phyloP scores from a whole-genome alignment of 164 flowering plant species.

The Euptelea pleiosperma region DNA sequence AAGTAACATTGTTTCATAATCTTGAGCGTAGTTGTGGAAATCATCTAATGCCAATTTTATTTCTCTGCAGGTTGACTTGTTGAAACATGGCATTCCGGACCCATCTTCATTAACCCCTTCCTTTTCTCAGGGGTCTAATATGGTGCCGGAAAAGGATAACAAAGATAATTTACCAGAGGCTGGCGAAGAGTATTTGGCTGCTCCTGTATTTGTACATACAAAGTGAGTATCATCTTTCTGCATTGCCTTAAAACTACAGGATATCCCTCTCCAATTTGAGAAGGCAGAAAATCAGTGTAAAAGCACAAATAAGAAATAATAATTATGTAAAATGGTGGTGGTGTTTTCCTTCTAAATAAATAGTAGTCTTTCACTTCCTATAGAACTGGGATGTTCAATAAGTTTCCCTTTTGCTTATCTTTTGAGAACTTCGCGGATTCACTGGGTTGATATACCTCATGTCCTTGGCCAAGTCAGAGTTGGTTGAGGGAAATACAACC shows the following conservation, averaged over 20 bases:
- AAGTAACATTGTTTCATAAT: no score
- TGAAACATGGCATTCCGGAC: slow-evolving; percentile 89
- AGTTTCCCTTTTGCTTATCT: background rate
- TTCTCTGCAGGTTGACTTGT: slow-evolving; percentile 71
- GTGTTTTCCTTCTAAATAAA: no score
- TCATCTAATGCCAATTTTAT: background rate
- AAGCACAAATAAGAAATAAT: no score
- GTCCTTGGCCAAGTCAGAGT: background rate
- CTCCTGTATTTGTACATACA: slow-evolving; percentile 78
- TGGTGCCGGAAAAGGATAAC: slow-evolving; percentile 52
- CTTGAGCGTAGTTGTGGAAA: background rate
- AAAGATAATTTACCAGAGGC: slow-evolving; percentile 40
- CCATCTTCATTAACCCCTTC: slow-evolving; percentile 55
- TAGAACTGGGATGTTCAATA: no score
- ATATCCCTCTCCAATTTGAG: slow-evolving; percentile 1
- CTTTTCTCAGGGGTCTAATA: slow-evolving; percentile 43
- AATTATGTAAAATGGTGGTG: no score
- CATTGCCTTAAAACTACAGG: background rate
- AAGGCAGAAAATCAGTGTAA: no score
- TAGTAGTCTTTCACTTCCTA: no score
- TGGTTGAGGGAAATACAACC: background rate
- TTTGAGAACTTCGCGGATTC: background rate
- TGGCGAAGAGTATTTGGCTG: slow-evolving; percentile 65
- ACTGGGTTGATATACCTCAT: background rate
- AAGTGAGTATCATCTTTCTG: slow-evolving; percentile 48